A percentile compares a stretch with the other conserved stretches of the same genome.
Conservation (phyloP, 768 basidiomycete species). For the Hydnomerulius pinastri region DNA sequence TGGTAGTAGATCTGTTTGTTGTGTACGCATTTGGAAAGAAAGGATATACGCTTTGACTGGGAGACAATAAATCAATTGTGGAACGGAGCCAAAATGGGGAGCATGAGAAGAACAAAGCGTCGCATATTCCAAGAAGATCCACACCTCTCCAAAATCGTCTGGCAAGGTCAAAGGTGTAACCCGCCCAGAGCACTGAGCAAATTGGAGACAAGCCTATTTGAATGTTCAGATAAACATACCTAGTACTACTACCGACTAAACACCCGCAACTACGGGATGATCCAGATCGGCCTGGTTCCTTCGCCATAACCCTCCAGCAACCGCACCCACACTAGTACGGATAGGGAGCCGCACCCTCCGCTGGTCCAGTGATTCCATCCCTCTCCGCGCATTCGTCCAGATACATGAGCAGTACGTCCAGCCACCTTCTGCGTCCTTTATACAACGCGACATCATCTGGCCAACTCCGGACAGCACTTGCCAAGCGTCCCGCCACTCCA, state of each 20-base stretch:
- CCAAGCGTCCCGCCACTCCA: constrained; percentile 64
- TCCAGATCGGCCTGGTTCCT: too few species aligned
- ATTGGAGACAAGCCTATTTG: too few species aligned
- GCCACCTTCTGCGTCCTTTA: constrained; percentile 26
- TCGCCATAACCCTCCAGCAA: background rate
- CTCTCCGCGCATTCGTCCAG: constrained; percentile 24
- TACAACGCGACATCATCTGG: constrained; percentile 54
- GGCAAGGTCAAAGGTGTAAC: too few species aligned
- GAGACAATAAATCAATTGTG: too few species aligned
- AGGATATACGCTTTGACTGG: constrained; percentile 12
- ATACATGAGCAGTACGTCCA: constrained; percentile 25
- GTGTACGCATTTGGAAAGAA: constrained; percentile 6
- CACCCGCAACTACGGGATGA: too few species aligned
- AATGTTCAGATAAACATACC: too few species aligned
- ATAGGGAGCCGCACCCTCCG: constrained; percentile 15
- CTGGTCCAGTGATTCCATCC: constrained; percentile 17
- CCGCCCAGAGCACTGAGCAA: too few species aligned
- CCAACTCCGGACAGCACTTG: constrained; percentile 69
- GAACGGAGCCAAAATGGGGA: too few species aligned
- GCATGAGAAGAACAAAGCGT: background rate
- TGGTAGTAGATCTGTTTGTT: constrained; percentile 22
- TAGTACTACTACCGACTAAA: too few species aligned
- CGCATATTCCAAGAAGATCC: too few species aligned
- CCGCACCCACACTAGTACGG: constrained; percentile 17
- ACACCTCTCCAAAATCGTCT: too few species aligned